A percentile compares a stretch with the other conserved stretches of the same genome.
phyloP scores from a whole-genome alignment of 345 rosid species.

The Eucalyptus cladocalyx region DNA sequence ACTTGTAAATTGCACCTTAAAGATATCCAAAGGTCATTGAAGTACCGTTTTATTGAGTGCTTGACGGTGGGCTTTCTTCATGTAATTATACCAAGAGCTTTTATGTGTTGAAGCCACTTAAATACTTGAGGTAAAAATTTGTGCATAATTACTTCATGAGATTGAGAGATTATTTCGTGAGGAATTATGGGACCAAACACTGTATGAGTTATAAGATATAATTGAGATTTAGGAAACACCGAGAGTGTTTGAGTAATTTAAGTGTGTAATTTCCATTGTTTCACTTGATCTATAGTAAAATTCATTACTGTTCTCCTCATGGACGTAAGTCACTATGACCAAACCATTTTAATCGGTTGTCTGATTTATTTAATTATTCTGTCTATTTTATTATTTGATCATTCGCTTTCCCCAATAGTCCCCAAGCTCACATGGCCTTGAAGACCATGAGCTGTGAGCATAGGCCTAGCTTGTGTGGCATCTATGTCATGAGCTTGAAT shows the following conservation, averaged over 20 bases:
- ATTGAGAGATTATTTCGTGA: rapidly evolving
- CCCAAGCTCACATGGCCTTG: neutral
- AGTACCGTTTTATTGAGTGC: rapidly evolving
- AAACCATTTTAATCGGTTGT: rapidly evolving
- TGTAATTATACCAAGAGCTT: too few species aligned
- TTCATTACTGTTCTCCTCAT: rapidly evolving
- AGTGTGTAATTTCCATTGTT: too few species aligned
- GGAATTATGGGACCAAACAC: rapidly evolving
- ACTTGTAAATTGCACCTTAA: too few species aligned
- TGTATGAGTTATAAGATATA: rapidly evolving
- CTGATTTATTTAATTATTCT: rapidly evolving
- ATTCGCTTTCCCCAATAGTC: rapidly evolving
- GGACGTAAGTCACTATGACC: too few species aligned
- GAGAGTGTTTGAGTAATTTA: rapidly evolving
- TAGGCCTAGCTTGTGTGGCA: neutral
- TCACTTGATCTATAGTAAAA: too few species aligned
- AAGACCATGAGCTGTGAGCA: neutral
- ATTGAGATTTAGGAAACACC: too few species aligned
- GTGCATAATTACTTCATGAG: rapidly evolving
- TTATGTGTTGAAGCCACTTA: too few species aligned
- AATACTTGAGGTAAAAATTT: too few species aligned
- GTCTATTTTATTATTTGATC: too few species aligned
- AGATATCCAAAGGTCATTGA: too few species aligned
- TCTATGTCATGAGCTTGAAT: neutral
- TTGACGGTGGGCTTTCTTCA: too few species aligned